These are phyloP conservation scores for Lithocarpus polystachyus DNA, from an alignment of 306 rosid genomes.

Conservation along the genomic window DNA sequence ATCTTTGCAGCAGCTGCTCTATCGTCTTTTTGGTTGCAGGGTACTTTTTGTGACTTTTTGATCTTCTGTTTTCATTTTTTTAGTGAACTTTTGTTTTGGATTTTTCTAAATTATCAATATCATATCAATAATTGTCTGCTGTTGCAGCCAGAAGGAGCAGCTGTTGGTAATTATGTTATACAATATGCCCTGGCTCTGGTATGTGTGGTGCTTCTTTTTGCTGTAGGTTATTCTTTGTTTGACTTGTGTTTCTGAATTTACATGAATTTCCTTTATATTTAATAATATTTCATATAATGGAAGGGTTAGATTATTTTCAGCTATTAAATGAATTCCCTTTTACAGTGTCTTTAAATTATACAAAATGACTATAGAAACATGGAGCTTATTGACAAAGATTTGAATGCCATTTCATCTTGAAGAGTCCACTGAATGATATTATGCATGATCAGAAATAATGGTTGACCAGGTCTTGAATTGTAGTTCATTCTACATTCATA, in stretches of 20 bases:
- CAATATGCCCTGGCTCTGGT: conserved; percentile 99
- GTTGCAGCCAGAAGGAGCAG: conserved; percentile 98
- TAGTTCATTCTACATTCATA: no score
- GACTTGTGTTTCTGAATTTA: background rate
- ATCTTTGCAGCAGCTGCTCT: conserved; percentile 86
- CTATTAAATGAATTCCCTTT: background rate
- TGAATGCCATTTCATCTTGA: no score
- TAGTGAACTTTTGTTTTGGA: background rate
- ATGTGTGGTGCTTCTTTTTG: conserved; percentile 24
- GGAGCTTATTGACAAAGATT: background rate
- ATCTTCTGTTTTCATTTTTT: conserved; percentile 12
- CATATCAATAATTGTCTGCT: conserved; percentile 14
- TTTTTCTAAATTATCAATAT: background rate
- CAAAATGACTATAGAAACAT: background rate
- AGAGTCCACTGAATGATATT: no score
- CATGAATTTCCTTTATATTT: background rate
- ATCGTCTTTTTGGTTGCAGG: conserved; percentile 91
- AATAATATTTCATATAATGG: background rate
- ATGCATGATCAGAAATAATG: no score
- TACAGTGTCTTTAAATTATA: background rate
- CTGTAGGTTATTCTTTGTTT: background rate
- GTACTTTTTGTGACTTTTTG: conserved; percentile 34
- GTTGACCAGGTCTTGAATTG: no score
- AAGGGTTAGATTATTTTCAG: background rate
- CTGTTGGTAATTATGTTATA: conserved; percentile 79